Evolutionary conservation across 2,329 filamentous ascomycete genomes (phyloP), one percentile per base, ranked within the genome.

Genomic region (Phoma herbarum): DNA sequence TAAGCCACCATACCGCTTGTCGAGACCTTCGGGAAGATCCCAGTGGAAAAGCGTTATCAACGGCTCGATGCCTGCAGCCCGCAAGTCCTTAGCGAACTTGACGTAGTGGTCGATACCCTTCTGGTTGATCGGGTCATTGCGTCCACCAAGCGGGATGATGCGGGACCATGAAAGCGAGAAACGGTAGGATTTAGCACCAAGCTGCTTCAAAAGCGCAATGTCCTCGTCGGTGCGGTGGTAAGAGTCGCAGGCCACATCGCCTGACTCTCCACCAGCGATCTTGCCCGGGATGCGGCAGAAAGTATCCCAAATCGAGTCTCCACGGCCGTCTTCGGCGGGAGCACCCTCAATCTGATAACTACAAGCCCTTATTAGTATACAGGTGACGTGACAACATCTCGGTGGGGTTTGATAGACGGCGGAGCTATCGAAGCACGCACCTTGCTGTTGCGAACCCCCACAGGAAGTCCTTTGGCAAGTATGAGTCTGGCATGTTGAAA

Each of bases 341-440:
- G 87, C 88, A 57, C 92, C 92, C 81, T 96, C 92, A 68, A 96
- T 90, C 77, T 96, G 92, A 81, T 95, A 96, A 74, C 92, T 95
- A 73, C 37, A 44, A n/a, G 47, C 59, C 43, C 55, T 60, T 53
- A 59, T 75, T 59, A 73, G 71, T 60, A 66, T 52, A 52, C 44
- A 57, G 43, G 42, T 52, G 52, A 44, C 41, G 46, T 51, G 50
- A 7, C 50, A 26, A 55, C 45, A 57, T 54, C 45, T 62, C 65
- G 63, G 69, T 63, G 68, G 70, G 69, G 69, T 66, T 56, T 41
- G 54, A 49, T 52, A 61, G 41, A 61, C 62, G 53, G 59, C 41
- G 33, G 62, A 60, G 51, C 45, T 49, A 60, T 58, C 55, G 56
- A 63, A 57, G 60, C 46, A 73, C 74, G 61, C 67, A 78, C 77